phyloP scores from a whole-genome alignment of 2,329 filamentous ascomycete species.

The Penicillium psychrosexuale region DNA sequence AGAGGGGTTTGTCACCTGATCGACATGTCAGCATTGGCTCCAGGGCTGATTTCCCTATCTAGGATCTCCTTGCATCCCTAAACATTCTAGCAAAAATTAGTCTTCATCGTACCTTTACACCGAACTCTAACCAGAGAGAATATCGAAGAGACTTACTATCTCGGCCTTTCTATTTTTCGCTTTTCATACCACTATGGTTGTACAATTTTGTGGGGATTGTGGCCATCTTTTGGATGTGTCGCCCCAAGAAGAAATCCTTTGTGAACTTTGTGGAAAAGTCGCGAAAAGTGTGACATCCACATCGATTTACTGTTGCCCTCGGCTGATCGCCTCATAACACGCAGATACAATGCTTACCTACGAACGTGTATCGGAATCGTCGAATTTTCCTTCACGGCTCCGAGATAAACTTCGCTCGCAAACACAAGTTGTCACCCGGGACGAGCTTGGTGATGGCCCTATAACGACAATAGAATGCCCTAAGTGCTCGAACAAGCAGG shows the following conservation, averaged over 20 bases:
- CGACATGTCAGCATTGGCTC: too few relatives aligned
- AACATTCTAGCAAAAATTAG: too few relatives aligned
- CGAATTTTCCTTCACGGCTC: neutral
- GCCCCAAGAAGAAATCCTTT: neutral
- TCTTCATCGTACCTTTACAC: too few relatives aligned
- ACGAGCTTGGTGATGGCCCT: neutral
- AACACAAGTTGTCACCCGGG: neutral
- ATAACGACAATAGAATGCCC: neutral
- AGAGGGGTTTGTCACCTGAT: too few relatives aligned
- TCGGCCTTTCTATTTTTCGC: too few relatives aligned
- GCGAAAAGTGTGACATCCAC: neutral
- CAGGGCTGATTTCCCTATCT: too few relatives aligned
- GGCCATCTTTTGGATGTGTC: neutral
- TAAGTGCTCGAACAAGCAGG: neutral
- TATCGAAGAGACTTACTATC: too few relatives aligned
- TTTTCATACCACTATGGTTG: neutral
- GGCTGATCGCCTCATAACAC: neutral
- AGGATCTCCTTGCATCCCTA: too few relatives aligned
- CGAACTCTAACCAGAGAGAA: too few relatives aligned
- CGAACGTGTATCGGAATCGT: neutral
- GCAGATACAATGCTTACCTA: neutral
- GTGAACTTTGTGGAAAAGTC: neutral
- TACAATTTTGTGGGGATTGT: neutral
- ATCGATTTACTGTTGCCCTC: neutral
- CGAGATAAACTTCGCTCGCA: neutral